These are phyloP conservation scores for Scheffersomyces stambukii DNA, from an alignment of 1,139 yeast genomes.

Conservation along the genomic window DNA sequence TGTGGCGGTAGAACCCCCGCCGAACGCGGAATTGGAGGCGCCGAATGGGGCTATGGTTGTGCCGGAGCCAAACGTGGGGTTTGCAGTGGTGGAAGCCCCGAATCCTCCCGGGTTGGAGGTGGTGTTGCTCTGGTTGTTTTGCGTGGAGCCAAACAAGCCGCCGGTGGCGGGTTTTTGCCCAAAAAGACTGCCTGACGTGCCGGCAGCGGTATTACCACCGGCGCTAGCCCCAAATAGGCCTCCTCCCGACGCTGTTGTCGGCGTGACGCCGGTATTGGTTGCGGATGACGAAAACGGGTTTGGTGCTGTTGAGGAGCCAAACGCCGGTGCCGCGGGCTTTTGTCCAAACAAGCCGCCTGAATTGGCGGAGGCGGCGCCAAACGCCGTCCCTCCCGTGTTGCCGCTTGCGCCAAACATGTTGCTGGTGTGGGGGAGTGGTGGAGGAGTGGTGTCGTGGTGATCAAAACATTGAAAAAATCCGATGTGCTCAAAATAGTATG, in stretches of 20 bases:
- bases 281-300: conserved; percentile 10
- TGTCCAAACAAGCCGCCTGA: conserved; percentile 14
- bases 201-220: background rate
- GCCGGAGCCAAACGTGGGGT: too few relatives aligned
- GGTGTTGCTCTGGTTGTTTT: conserved; percentile 5
- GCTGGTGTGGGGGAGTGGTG: conserved; percentile 1
- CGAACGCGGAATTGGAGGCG: too few relatives aligned
- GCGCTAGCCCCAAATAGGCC: conserved; percentile 16
- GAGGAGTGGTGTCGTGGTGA: too few relatives aligned
- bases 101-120: too few relatives aligned
- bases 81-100: too few relatives aligned
- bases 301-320: conserved; percentile 14
- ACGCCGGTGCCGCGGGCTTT: conserved; percentile 10
- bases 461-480: too few relatives aligned
- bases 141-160: conserved; percentile 23
- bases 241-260: conserved; percentile 11
- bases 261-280: conserved; percentile 7
- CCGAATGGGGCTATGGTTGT: too few relatives aligned
- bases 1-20: conserved; percentile 9
- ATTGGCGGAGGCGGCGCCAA: conserved; percentile 10
- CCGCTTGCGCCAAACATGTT: conserved; percentile 4
- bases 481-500: too few relatives aligned
- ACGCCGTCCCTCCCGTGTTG: conserved; percentile 15
- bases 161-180: conserved; percentile 8
- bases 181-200: background rate